Evolutionary conservation across 2,329 filamentous ascomycete species (phyloP).

Genomic region (Trichoderma sp.): DNA sequence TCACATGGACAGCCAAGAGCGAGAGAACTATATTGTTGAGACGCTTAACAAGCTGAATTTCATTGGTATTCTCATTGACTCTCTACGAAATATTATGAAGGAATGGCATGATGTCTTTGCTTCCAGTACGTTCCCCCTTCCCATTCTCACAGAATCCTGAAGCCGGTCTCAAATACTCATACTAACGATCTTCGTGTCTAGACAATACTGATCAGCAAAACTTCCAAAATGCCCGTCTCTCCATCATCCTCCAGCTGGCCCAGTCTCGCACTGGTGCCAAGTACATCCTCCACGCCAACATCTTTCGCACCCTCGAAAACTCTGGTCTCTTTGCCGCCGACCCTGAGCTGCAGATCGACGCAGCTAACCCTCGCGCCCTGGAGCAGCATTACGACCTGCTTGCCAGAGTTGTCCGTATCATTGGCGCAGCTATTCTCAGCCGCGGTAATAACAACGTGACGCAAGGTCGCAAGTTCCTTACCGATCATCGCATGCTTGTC

Average conservation of each 20-base stretch:
- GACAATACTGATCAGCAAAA: conserved; percentile 48
- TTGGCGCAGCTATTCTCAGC: conserved; percentile 78
- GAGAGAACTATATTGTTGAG: conserved; percentile 74
- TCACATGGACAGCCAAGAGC: conserved; percentile 69
- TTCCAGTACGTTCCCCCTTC: conserved; percentile 46
- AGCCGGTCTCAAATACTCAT: neutral
- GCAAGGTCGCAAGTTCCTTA: conserved; percentile 77
- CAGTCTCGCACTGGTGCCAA: conserved; percentile 84
- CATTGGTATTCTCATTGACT: conserved; percentile 85
- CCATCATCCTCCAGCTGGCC: conserved; percentile 79
- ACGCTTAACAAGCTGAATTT: conserved; percentile 85
- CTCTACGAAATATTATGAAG: conserved; percentile 72
- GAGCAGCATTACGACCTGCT: conserved; percentile 84
- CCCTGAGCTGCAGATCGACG: conserved; percentile 84
- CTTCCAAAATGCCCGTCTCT: conserved; percentile 70
- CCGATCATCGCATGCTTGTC: conserved; percentile 79
- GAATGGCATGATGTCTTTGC: conserved; percentile 65
- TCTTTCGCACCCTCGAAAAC: conserved; percentile 78
- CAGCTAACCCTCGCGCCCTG: conserved; percentile 68
- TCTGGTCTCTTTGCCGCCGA: conserved; percentile 88
- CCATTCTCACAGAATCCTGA: neutral
- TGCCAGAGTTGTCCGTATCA: conserved; percentile 75
- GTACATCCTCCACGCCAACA: conserved; percentile 82
- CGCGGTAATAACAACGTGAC: conserved; percentile 80
- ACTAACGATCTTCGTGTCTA: conserved; percentile 24